phyloP scores from a whole-genome alignment of 2,329 filamentous ascomycete genomes.

The Curvularia sp. region DNA sequence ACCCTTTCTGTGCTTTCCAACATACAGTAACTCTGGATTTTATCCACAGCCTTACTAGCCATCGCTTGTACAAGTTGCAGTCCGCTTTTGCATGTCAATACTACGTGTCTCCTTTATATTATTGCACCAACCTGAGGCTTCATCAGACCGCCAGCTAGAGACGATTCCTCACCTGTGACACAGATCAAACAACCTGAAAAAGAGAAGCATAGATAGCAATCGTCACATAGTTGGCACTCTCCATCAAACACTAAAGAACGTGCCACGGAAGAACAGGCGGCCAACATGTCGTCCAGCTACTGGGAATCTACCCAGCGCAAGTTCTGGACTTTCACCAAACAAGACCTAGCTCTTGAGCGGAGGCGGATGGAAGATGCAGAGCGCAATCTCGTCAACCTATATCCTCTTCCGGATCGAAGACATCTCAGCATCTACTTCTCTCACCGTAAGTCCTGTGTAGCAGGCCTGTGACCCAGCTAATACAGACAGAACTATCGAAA shows the following conservation, averaged over 20 bases:
- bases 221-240: not conserved
- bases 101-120: not conserved
- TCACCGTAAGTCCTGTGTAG: constrained; percentile 68
- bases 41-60: not conserved
- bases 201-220: not conserved
- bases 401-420: constrained; percentile 79
- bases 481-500: constrained; percentile 69
- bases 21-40: too few species aligned
- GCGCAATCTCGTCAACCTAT: constrained; percentile 75
- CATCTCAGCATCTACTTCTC: constrained; percentile 92
- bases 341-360: constrained; percentile 77
- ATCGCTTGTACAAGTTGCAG: not conserved
- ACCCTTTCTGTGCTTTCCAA: not conserved
- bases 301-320: constrained; percentile 93
- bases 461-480: not conserved
- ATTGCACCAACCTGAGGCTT: not conserved
- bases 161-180: not conserved
- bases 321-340: constrained; percentile 88
- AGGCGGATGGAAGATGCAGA: constrained; percentile 80
- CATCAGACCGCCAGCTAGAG: not conserved
- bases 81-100: not conserved
- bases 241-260: not conserved
- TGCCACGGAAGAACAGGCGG: not conserved
- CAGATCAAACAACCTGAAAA: not conserved
- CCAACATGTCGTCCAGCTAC: constrained; percentile 87